Conservation (phyloP, 306 rosid species). For the Cucumis melo region DNA sequence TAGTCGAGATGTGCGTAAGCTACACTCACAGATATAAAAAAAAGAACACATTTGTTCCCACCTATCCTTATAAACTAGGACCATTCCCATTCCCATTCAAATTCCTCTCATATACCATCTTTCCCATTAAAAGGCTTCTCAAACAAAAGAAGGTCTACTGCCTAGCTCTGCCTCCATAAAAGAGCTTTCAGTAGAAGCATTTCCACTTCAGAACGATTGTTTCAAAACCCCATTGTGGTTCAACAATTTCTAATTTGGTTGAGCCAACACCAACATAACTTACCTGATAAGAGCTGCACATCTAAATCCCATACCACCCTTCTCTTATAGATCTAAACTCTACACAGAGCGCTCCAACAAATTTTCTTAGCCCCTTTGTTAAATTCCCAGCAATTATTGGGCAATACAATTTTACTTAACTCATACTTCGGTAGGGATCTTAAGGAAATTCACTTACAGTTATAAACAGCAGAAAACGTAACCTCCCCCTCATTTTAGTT, state of each 20-base stretch:
- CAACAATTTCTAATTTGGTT: not conserved
- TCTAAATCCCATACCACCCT: not conserved
- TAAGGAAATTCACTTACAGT: not conserved
- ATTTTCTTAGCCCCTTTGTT: not conserved
- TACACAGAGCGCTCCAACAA: not conserved
- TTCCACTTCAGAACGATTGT: not conserved
- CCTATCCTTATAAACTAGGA: not conserved
- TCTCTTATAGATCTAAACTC: not conserved
- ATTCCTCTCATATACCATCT: not conserved
- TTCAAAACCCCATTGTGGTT: not conserved
- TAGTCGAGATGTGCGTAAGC: too few relatives aligned
- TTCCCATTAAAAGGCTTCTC: not conserved
- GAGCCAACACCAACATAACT: not conserved
- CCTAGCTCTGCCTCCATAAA: not conserved
- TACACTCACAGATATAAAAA: too few relatives aligned
- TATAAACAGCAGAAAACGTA: not conserved
- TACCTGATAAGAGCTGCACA: not conserved
- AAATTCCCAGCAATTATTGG: not conserved
- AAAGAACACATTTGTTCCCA: too few relatives aligned
- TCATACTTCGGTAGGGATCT: not conserved
- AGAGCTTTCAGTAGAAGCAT: not conserved
- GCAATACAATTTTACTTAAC: not conserved
- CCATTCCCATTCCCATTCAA: not conserved
- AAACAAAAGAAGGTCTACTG: not conserved
- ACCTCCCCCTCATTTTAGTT: not conserved